phyloP scores from a whole-genome alignment of 352 stramenopile genomes.

The Aphanomyces cochlioides region DNA sequence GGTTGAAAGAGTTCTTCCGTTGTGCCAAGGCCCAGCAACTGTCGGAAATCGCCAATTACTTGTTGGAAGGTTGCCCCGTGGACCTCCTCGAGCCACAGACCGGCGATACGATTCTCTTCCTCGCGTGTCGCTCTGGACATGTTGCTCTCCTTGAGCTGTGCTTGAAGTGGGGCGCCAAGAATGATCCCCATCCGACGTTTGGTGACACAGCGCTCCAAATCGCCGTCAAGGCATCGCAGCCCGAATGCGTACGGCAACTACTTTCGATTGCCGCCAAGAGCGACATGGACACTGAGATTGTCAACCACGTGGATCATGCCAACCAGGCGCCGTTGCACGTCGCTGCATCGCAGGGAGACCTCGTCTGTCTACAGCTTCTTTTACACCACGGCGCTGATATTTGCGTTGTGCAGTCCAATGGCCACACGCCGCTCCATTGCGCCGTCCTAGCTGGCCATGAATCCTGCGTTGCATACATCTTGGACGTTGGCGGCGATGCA shows the following conservation, averaged over 20 bases:
- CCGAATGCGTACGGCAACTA: slow-evolving; percentile 56
- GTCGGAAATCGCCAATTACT: slow-evolving; percentile 44
- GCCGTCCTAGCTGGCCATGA: slow-evolving; percentile 53
- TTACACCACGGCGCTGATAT: slow-evolving; percentile 78
- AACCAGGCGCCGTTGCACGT: slow-evolving; percentile 81
- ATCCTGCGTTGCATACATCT: slow-evolving; percentile 72
- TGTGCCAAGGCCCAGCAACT: slow-evolving; percentile 44
- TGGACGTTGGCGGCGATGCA: slow-evolving; percentile 79
- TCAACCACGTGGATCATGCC: slow-evolving; percentile 79
- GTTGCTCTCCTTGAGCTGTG: slow-evolving; percentile 67
- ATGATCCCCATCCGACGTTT: slow-evolving; percentile 82
- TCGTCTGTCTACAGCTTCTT: slow-evolving; percentile 65
- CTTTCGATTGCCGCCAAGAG: slow-evolving; percentile 73
- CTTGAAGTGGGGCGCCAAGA: slow-evolving; percentile 70
- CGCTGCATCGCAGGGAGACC: slow-evolving; percentile 59
- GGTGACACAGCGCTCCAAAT: slow-evolving; percentile 77
- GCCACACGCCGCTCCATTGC: slow-evolving; percentile 73
- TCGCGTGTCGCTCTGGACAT: slow-evolving; percentile 64
- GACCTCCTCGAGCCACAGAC: slow-evolving; percentile 69
- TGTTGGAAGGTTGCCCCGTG: slow-evolving; percentile 66
- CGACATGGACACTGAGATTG: slow-evolving; percentile 83
- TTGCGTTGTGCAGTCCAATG: slow-evolving; percentile 77
- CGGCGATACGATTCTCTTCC: slow-evolving; percentile 74
- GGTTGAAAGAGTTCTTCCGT: slow-evolving; percentile 61
- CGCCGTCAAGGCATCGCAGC: slow-evolving; percentile 56